Evolutionary conservation across 139 green algal species (phyloP), one percentile per base, ranked within the genome.

Genomic region (Coelastrella sp.): DNA sequence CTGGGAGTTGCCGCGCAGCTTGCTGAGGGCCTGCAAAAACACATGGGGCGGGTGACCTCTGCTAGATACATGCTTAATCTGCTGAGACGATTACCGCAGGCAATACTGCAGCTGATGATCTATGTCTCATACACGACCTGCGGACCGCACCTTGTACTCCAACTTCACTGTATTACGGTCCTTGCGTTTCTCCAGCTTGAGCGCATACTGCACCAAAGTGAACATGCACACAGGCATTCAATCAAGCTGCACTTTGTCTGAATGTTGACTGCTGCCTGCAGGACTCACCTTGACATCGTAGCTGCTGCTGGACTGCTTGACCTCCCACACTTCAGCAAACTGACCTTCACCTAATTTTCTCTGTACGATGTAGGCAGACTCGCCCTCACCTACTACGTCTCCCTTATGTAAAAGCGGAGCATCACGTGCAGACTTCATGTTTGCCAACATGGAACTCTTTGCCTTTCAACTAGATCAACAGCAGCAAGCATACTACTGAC

Each of bases 311-410:
- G 40, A 77, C 45, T 93, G 87, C 32, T 71, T 71, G 17, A 93
- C 92, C n/a, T 93, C 88, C 66, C 94, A 96, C 0, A 96, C 93
- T 62, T 96, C 93, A 13, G 92, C 90, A 86, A 96, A 96, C 72
- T 94, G 90, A 4, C 93, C 93, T 74, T 96, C 92, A 2, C 93
- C 93, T 7, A 96, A 87, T 79, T 94, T 96, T n/a, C 88, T 87
- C 0, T 75, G 38, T 0, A 92, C 81, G 1, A 63, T 41, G 76
- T 88, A 92, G 11, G 79, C 35, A 23, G 79, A 45, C 3, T 25
- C 45, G n/a, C 81, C 78, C 8, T 90, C 66, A 4, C 67, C 50
- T 60, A 86, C 11, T 25, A 57, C 3, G 9, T 74, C 48, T 27
- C 66, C 66, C 30, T 69, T 78, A 48, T 57, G 35, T 38, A 84